These are phyloP conservation scores for Fistulifera pelliculosa DNA, from an alignment of 108 stramenopile species.

Conservation along the genomic window DNA sequence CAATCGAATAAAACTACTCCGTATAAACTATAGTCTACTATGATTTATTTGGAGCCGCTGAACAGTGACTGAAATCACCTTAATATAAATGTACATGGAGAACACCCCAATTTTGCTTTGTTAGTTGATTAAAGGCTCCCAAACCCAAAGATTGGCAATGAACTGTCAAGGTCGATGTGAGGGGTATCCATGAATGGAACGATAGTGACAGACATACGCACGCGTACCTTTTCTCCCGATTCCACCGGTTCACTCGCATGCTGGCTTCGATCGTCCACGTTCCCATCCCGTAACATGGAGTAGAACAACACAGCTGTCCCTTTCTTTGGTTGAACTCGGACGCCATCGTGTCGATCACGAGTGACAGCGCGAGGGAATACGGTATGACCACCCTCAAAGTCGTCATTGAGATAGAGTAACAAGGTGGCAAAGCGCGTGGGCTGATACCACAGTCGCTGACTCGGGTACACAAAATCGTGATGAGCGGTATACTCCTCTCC, in stretches of 20 bases:
- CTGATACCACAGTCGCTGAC: conserved; percentile 62
- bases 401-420: conserved; percentile 67
- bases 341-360: conserved; percentile 54
- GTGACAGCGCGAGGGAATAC: conserved; percentile 79
- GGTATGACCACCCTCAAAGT: conserved; percentile 68
- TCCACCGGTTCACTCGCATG: conserved; percentile 68
- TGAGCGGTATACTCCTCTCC: conserved; percentile 79
- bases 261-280: conserved; percentile 83
- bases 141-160: conserved; percentile 77
- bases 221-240: conserved; percentile 42
- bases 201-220: background rate
- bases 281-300: conserved; percentile 85
- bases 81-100: no score
- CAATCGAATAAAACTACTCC: no score
- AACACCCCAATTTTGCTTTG: no score
- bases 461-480: conserved; percentile 83
- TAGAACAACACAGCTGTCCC: conserved; percentile 86
- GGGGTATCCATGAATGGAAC: background rate
- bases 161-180: conserved; percentile 29
- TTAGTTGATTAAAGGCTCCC: conserved; percentile 55
- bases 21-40: no score
- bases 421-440: conserved; percentile 78
- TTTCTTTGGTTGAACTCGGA: conserved; percentile 58
- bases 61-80: no score
- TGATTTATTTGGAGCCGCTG: no score